Conservation (phyloP, 1,139 yeast genomes). For the Sugiyamaella japonica region DNA sequence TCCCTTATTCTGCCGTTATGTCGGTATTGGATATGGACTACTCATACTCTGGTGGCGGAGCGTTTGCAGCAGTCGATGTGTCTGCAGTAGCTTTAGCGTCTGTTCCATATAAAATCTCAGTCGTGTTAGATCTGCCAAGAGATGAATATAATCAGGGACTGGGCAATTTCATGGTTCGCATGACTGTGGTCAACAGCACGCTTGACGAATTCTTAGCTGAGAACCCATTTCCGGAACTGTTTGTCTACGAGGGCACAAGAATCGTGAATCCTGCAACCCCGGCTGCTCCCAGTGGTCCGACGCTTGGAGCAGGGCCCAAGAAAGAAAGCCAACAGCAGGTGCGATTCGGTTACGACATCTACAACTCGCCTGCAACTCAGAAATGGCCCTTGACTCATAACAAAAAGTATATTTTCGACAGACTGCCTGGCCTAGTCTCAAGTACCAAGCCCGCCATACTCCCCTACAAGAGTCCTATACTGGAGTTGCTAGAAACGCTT, state of each 20-base stretch:
- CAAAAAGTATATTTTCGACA: slow-evolving; percentile 17
- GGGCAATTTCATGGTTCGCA: slow-evolving; percentile 40
- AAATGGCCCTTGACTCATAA: slow-evolving; percentile 19
- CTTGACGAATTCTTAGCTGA: slow-evolving; percentile 20
- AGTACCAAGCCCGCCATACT: slow-evolving; percentile 34
- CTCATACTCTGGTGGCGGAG: slow-evolving; percentile 22
- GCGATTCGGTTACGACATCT: background rate
- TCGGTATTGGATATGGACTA: slow-evolving; percentile 30
- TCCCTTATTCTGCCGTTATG: slow-evolving; percentile 28
- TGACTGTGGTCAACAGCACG: slow-evolving; percentile 22
- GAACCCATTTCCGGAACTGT: slow-evolving; percentile 16
- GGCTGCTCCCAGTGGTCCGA: slow-evolving; percentile 8
- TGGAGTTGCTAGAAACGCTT: slow-evolving; percentile 36
- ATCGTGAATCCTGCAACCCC: slow-evolving; percentile 7
- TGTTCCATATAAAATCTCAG: slow-evolving; percentile 33
- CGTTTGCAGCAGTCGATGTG: slow-evolving; percentile 22
- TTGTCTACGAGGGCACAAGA: slow-evolving; percentile 1
- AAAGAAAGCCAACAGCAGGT: background rate
- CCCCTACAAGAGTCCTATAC: slow-evolving; percentile 34
- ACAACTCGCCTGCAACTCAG: background rate
- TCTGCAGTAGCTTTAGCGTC: slow-evolving; percentile 19
- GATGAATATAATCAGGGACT: slow-evolving; percentile 33
- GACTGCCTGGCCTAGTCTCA: slow-evolving; percentile 19
- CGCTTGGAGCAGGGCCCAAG: slow-evolving; percentile 1
- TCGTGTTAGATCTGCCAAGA: slow-evolving; percentile 38